Evolutionary conservation across 306 rosid genomes (phyloP).

Genomic region (Dalbergia cultrata): DNA sequence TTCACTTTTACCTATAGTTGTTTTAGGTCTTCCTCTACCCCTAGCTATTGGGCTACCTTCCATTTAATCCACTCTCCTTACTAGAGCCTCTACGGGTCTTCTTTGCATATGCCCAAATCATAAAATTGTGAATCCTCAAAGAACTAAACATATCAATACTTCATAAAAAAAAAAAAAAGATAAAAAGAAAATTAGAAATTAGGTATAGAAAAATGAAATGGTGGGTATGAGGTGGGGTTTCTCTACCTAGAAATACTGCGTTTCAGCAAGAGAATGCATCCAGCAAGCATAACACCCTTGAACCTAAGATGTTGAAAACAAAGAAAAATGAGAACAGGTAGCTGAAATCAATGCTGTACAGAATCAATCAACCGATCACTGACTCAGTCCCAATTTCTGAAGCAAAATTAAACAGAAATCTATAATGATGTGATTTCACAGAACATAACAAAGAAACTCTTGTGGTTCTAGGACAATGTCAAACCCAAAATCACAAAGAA

Average conservation of each 20-base stretch:
- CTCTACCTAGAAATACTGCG: constrained; percentile 58
- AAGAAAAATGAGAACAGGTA: neutral
- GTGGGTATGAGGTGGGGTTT: constrained; percentile 39
- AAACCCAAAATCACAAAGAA: constrained; percentile 2
- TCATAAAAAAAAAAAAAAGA: neutral
- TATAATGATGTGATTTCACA: neutral
- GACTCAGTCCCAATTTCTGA: neutral
- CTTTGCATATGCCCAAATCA: neutral
- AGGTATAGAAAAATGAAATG: constrained; percentile 35
- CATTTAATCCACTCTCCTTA: too few relatives aligned
- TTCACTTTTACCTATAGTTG: too few relatives aligned
- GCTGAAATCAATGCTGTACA: neutral
- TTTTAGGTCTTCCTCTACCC: too few relatives aligned
- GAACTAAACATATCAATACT: constrained; percentile 18
- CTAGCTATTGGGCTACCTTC: too few relatives aligned
- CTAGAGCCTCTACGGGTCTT: too few relatives aligned
- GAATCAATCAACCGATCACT: too few relatives aligned
- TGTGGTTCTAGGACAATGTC: neutral
- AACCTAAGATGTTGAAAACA: constrained; percentile 47
- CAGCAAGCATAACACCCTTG: constrained; percentile 61
- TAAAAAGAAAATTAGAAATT: neutral
- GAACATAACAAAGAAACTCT: constrained; percentile 24
- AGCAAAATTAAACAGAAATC: constrained; percentile 12
- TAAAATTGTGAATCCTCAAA: constrained; percentile 26
- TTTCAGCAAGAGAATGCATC: constrained; percentile 53